Conservation (phyloP, 306 rosid genomes). For the Lablab purpureus region DNA sequence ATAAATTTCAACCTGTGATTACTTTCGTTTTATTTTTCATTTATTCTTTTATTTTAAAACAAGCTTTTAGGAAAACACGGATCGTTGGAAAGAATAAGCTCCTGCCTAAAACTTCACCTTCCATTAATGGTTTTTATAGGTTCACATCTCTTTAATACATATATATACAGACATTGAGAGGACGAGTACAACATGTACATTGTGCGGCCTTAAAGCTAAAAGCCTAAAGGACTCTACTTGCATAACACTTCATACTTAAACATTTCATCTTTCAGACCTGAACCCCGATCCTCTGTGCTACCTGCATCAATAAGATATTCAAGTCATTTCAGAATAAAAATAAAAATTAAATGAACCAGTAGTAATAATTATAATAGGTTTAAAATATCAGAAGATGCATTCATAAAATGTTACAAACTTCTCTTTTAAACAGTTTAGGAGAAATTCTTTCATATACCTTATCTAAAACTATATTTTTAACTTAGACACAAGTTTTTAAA, state of each 20-base stretch:
- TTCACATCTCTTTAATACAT: constrained; percentile 26
- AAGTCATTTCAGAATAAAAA: neutral
- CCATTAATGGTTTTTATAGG: constrained; percentile 11
- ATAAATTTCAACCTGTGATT: neutral
- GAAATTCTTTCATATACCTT: too few relatives aligned
- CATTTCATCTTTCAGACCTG: constrained; percentile 46
- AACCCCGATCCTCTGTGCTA: constrained; percentile 79
- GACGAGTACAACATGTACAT: constrained; percentile 17
- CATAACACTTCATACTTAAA: constrained; percentile 44
- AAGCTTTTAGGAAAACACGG: neutral
- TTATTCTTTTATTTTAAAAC: constrained; percentile 2
- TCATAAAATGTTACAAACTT: neutral
- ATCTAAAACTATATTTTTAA: too few relatives aligned
- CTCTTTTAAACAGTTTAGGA: too few relatives aligned
- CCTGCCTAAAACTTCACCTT: constrained; percentile 25
- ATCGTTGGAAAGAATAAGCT: constrained; percentile 20
- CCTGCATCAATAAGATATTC: constrained; percentile 59
- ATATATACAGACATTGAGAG: neutral
- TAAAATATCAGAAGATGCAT: neutral
- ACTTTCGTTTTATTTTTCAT: neutral
- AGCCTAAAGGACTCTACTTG: constrained; percentile 44
- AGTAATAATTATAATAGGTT: neutral
- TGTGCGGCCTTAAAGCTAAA: neutral
- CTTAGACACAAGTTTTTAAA: too few relatives aligned
- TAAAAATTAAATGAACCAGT: neutral